Percentiles rank a stretch among this genome's conserved stretches.
Conservation (phyloP, 2,329 filamentous ascomycete species). For the Nothophoma quercina region DNA sequence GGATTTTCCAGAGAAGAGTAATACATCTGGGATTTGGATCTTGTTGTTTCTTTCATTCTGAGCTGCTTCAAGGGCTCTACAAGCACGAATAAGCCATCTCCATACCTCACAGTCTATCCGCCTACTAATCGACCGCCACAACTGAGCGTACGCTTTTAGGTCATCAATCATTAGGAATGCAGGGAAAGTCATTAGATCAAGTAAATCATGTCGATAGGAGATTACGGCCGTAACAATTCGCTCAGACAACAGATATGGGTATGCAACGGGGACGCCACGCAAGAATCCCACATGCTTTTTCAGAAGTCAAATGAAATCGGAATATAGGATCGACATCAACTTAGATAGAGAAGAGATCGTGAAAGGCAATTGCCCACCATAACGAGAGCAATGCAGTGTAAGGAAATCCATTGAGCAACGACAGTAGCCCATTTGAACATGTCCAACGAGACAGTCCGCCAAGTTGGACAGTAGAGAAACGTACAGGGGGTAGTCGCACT, state of each 20-base stretch:
- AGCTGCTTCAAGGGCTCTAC: neutral
- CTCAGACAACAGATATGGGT: conserved; percentile 21
- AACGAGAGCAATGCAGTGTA: conserved; percentile 23
- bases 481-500: conserved; percentile 38
- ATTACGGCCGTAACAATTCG: conserved; percentile 17
- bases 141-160: neutral
- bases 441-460: conserved; percentile 30
- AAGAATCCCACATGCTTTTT: conserved; percentile 23
- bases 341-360: conserved; percentile 19
- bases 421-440: conserved; percentile 29
- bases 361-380: conserved; percentile 8
- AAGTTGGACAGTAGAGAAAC: conserved; percentile 24
- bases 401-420: conserved; percentile 39
- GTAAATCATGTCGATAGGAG: conserved; percentile 13
- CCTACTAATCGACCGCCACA: neutral
- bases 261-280: conserved; percentile 20
- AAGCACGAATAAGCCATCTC: neutral
- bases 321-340: conserved; percentile 20
- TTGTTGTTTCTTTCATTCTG: neutral
- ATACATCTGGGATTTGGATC: neutral
- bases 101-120: neutral
- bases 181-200: conserved; percentile 6
- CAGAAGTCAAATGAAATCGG: conserved; percentile 27
- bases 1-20: no score
- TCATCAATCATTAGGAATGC: conserved; percentile 7